Conservation (phyloP, 73 alveolate species). For the Effrenium voratum region DNA sequence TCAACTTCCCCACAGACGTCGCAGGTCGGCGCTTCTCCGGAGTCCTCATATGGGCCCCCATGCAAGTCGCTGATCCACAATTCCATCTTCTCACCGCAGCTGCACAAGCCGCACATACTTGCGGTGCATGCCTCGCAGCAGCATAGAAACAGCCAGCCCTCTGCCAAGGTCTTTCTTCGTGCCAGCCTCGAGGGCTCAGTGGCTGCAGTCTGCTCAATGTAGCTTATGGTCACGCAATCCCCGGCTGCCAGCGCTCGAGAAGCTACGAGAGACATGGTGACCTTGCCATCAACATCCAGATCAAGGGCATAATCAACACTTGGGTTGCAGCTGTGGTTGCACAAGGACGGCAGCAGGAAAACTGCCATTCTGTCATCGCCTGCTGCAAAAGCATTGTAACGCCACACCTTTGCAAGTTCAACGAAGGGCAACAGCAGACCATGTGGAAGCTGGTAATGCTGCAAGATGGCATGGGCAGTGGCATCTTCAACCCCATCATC, state of each 20-base stretch:
- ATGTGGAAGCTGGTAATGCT: background rate
- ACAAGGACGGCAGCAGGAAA: conserved; percentile 39
- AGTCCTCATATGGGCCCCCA: conserved; percentile 72
- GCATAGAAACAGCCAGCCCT: conserved; percentile 65
- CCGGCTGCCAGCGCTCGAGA: conserved; percentile 3
- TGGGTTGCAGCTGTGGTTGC: conserved; percentile 66
- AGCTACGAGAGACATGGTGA: conserved; percentile 6
- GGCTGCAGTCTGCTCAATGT: background rate
- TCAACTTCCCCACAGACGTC: conserved; percentile 41
- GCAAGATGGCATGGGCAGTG: conserved; percentile 37
- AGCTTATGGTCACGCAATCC: conserved; percentile 46
- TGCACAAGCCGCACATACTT: background rate
- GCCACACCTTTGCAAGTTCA: conserved; percentile 54
- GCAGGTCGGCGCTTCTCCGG: conserved; percentile 59
- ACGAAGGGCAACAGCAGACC: background rate
- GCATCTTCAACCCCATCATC: background rate
- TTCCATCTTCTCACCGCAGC: conserved; percentile 12
- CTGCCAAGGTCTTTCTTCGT: conserved; percentile 56
- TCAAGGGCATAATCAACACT: conserved; percentile 44
- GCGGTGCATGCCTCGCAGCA: background rate
- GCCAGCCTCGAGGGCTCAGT: background rate
- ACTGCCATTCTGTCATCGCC: conserved; percentile 25
- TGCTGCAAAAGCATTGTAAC: conserved; percentile 44
- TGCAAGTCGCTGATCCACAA: conserved; percentile 67
- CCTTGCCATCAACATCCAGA: background rate